Evolutionary conservation across 1,284 basidiomycete species (phyloP).

Genomic region (Fistulinella cinereoalba): DNA sequence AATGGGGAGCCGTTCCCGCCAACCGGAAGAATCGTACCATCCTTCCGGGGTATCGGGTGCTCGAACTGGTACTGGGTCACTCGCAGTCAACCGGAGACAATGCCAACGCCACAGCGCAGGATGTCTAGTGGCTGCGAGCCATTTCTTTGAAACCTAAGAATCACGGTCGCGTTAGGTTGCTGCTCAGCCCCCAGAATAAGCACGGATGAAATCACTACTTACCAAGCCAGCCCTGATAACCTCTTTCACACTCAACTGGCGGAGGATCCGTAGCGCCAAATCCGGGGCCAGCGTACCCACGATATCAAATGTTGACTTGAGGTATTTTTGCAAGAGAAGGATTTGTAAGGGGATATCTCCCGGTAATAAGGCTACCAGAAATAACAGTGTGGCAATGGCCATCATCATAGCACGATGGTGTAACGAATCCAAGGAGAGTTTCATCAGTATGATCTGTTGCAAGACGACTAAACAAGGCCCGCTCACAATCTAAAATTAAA

Average conservation of each 20-base stretch:
- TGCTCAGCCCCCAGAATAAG: not conserved
- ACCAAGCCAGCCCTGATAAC: constrained; percentile 59
- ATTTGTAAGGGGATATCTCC: constrained; percentile 78
- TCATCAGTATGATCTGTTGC: constrained; percentile 1
- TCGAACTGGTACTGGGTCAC: constrained; percentile 67
- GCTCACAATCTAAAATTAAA: constrained; percentile 56
- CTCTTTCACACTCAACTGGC: constrained; percentile 61
- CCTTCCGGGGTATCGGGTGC: constrained; percentile 62
- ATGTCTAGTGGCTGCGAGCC: constrained; percentile 65
- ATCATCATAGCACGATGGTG: no score
- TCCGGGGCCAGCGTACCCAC: constrained; percentile 70
- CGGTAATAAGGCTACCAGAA: constrained; percentile 56
- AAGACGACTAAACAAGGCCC: not conserved
- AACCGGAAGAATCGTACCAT: constrained; percentile 58
- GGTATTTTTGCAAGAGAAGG: constrained; percentile 77
- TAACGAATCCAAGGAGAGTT: no score
- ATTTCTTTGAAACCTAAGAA: constrained; percentile 69
- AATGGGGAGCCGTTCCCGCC: not conserved
- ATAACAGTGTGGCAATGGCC: no score
- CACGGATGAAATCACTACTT: constrained; percentile 17
- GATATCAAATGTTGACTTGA: constrained; percentile 77
- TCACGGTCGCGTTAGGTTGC: constrained; percentile 9
- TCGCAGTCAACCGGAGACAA: constrained; percentile 68
- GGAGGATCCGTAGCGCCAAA: constrained; percentile 65
- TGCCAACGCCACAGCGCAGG: constrained; percentile 79